Conservation (phyloP, 192 early-diverging fungal species). For the Pilaira anomala region DNA sequence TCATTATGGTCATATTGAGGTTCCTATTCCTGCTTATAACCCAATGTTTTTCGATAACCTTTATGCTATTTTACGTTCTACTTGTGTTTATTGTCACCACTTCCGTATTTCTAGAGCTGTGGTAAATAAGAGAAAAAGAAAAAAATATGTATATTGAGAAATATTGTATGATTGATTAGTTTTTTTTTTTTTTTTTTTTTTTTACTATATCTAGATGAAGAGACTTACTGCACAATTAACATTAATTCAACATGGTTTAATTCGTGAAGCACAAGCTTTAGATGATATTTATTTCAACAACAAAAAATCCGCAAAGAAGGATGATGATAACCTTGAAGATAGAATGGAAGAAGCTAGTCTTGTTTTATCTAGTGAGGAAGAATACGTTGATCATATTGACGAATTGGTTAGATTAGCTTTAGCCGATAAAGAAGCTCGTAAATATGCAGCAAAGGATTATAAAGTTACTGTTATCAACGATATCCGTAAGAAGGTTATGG, state of each 20-base stretch:
- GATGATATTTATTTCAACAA: conserved; percentile 57
- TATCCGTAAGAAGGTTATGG: conserved; percentile 46
- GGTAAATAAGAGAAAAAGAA: conserved; percentile 42
- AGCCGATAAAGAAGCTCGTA: conserved; percentile 22
- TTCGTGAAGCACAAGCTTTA: conserved; percentile 80
- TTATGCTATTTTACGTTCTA: conserved; percentile 79
- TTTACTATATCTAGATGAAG: conserved; percentile 38
- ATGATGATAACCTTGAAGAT: conserved; percentile 44
- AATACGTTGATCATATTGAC: conserved; percentile 59
- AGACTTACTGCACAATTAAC: conserved; percentile 74
- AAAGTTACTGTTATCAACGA: conserved; percentile 55
- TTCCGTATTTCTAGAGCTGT: conserved; percentile 62
- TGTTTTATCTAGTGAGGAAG: conserved; percentile 41
- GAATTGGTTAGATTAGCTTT: conserved; percentile 43
- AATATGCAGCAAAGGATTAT: conserved; percentile 36
- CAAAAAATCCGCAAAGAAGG: conserved; percentile 33
- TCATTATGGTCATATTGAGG: conserved; percentile 96
- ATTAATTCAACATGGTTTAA: conserved; percentile 82
- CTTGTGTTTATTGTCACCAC: conserved; percentile 88
- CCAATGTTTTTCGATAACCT: conserved; percentile 93
- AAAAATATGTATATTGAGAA: not conserved
- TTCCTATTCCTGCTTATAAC: conserved; percentile 85
- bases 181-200: not conserved
- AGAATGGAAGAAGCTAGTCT: conserved; percentile 49
- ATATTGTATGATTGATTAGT: not conserved